Evolutionary conservation across 2,329 filamentous ascomycete genomes (phyloP).

Genomic region (Fusarium sp.): DNA sequence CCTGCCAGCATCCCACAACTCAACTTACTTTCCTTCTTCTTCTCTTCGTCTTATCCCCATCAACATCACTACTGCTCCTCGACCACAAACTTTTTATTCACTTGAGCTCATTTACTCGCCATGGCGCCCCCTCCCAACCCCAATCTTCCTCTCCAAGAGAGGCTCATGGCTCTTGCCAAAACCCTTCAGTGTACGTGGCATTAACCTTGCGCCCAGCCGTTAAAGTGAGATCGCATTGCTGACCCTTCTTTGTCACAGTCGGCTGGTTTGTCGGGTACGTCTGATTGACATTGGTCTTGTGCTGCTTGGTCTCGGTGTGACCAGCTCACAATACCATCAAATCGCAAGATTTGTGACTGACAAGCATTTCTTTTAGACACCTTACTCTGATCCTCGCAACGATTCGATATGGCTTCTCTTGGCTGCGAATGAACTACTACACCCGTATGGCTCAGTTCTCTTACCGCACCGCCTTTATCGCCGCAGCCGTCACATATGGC

Average conservation of each 20-base stretch:
- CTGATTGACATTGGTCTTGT: constrained; percentile 28
- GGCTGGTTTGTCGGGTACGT: constrained; percentile 87
- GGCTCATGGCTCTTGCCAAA: constrained; percentile 82
- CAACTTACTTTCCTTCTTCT: constrained; percentile 32
- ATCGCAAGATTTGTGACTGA: constrained; percentile 26
- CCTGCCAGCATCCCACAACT: constrained; percentile 12
- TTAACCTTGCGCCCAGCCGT: constrained; percentile 10
- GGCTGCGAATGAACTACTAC: constrained; percentile 89
- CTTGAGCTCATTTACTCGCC: constrained; percentile 16
- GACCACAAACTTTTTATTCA: constrained; percentile 9
- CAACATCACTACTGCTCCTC: constrained; percentile 25
- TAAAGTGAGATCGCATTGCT: constrained; percentile 36
- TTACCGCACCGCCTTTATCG: constrained; percentile 91
- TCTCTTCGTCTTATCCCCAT: constrained; percentile 26
- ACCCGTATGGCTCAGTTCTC: constrained; percentile 81
- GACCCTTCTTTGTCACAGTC: constrained; percentile 60
- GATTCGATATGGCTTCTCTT: constrained; percentile 85
- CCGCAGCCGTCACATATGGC: constrained; percentile 92
- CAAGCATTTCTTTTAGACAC: constrained; percentile 68
- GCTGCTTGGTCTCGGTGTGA: constrained; percentile 20
- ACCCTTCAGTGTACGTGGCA: constrained; percentile 86
- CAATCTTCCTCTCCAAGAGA: constrained; percentile 76
- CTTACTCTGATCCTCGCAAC: constrained; percentile 86
- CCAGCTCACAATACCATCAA: constrained; percentile 4
- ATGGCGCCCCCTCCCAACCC: constrained; percentile 82